These are phyloP conservation scores for Boletus sp. DNA, from an alignment of 768 basidiomycete species.

Conservation along the genomic window DNA sequence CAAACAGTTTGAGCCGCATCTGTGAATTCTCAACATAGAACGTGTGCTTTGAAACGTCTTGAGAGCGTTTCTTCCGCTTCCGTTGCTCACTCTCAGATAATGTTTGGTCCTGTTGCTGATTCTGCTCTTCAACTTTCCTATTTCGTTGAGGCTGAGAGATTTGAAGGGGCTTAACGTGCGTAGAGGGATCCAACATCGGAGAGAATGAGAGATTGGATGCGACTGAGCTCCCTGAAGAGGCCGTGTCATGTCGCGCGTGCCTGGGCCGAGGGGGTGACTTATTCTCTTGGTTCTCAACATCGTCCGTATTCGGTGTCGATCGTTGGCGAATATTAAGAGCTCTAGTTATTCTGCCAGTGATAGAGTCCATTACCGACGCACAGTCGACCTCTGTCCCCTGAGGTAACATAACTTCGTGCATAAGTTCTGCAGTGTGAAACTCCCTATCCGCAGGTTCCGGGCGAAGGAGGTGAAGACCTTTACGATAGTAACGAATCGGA, in stretches of 20 bases:
- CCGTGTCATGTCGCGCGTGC: slow-evolving; percentile 14
- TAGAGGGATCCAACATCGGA: slow-evolving; percentile 78
- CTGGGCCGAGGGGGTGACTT: background rate
- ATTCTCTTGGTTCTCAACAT: slow-evolving; percentile 6
- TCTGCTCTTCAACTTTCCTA: slow-evolving; percentile 11
- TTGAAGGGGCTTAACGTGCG: slow-evolving; percentile 59
- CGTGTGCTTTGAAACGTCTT: slow-evolving; percentile 85
- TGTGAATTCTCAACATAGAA: slow-evolving; percentile 94
- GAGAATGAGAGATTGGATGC: slow-evolving; percentile 41
- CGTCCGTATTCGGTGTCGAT: slow-evolving; percentile 11
- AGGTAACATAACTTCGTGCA: slow-evolving; percentile 18
- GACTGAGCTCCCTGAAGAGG: slow-evolving; percentile 35
- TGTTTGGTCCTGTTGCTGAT: slow-evolving; percentile 18
- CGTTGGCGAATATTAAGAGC: slow-evolving; percentile 37
- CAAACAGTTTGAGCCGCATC: slow-evolving; percentile 79
- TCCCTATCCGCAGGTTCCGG: slow-evolving; percentile 29
- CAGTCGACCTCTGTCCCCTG: slow-evolving; percentile 33
- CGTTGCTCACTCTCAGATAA: slow-evolving; percentile 37
- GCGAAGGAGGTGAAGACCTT: slow-evolving; percentile 70
- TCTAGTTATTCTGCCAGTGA: slow-evolving; percentile 45
- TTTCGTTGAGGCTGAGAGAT: slow-evolving; percentile 12
- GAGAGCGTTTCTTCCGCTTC: slow-evolving; percentile 45
- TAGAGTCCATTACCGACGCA: slow-evolving; percentile 45
- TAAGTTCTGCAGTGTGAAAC: slow-evolving; percentile 16
- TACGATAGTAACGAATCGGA: slow-evolving; percentile 86